These are phyloP conservation scores for Closterium sp. DNA, from an alignment of 139 green algal genomes.

Conservation along the genomic window DNA sequence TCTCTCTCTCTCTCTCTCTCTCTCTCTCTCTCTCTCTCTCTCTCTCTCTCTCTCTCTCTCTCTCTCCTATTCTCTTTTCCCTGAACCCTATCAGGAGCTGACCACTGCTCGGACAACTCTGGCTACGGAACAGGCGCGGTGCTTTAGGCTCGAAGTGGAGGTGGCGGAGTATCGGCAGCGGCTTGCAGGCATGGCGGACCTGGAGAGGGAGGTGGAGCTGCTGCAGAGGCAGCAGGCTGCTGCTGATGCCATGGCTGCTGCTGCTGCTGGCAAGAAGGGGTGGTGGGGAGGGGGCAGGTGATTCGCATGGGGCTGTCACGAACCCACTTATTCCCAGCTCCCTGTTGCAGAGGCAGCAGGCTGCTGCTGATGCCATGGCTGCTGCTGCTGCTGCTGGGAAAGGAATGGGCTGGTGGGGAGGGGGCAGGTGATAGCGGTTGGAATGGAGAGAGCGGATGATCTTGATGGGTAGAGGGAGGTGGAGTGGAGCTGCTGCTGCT, in stretches of 20 bases:
- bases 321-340: no score
- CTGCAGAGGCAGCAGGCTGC: conserved; percentile 29
- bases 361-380: conserved; percentile 16
- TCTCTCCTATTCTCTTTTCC: neutral
- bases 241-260: conserved; percentile 21
- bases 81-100: conserved; percentile 23
- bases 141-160: conserved; percentile 46
- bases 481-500: no score
- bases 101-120: conserved; percentile 7
- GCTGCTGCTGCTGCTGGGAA: conserved; percentile 18
- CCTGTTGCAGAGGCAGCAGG: conserved; percentile 27
- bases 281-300: neutral
- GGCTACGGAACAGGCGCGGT: conserved; percentile 22
- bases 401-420: conserved; percentile 4
- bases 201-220: conserved; percentile 47
- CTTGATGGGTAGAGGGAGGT: no score
- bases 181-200: conserved; percentile 24
- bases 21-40: no score
- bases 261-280: conserved; percentile 24
- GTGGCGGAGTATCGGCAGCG: conserved; percentile 38
- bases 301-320: no score
- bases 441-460: no score
- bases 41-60: no score
- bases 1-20: no score
- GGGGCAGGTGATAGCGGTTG: neutral